A percentile compares a stretch with the other conserved stretches of the same genome.
Evolutionary conservation across 2,329 filamentous ascomycete species (phyloP).

Genomic region (Phialocephala subalpina): DNA sequence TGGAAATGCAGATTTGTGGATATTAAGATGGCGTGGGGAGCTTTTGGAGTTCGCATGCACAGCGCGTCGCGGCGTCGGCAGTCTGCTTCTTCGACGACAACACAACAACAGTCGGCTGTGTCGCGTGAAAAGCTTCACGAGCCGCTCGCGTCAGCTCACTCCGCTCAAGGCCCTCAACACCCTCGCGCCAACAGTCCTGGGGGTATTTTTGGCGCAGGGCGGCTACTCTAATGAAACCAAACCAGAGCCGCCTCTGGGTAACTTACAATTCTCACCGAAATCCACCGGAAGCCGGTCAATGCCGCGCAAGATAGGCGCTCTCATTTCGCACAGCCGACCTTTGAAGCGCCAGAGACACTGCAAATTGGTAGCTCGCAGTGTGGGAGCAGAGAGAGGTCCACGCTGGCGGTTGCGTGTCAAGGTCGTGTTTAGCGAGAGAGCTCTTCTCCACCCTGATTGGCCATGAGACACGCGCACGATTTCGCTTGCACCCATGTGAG

Average conservation of each 20-base stretch:
- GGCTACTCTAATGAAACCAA: slow-evolving; percentile 35
- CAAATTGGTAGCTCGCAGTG: neutral
- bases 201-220: slow-evolving; percentile 33
- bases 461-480: slow-evolving; percentile 31
- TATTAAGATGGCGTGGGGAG: slow-evolving; percentile 4
- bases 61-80: slow-evolving; percentile 26
- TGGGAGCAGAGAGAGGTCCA: neutral
- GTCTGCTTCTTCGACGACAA: neutral
- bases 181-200: slow-evolving; percentile 17
- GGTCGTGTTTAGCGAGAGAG: slow-evolving; percentile 37
- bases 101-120: slow-evolving; percentile 11
- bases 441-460: slow-evolving; percentile 33
- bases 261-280: slow-evolving; percentile 14
- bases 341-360: slow-evolving; percentile 33
- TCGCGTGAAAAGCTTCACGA: slow-evolving; percentile 31
- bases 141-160: slow-evolving; percentile 36
- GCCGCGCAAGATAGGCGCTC: slow-evolving; percentile 35
- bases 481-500: slow-evolving; percentile 27
- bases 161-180: slow-evolving; percentile 16
- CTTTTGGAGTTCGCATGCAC: slow-evolving; percentile 18
- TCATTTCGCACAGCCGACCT: slow-evolving; percentile 38
- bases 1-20: slow-evolving; percentile 17
- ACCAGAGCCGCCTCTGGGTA: slow-evolving; percentile 34
- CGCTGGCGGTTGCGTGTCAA: slow-evolving; percentile 40
- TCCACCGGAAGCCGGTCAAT: slow-evolving; percentile 18